These are phyloP conservation scores for Penicillium bialowiezense DNA, from an alignment of 495 filamentous ascomycete genomes.

Conservation along the genomic window DNA sequence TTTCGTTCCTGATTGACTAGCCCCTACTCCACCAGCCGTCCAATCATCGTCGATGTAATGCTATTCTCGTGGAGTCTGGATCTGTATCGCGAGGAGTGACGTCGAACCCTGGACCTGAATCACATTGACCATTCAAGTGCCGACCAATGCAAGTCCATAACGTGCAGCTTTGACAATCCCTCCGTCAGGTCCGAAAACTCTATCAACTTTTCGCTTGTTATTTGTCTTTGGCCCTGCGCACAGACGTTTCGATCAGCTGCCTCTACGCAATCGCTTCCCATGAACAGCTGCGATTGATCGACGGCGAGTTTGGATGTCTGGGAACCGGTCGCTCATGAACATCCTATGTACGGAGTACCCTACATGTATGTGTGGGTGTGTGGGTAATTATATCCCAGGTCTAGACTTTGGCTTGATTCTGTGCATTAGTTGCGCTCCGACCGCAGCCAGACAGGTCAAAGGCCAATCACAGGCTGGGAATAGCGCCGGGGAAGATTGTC, in stretches of 20 bases:
- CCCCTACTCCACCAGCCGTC: not conserved
- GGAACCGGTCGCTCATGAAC: too few species aligned
- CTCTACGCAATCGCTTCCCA: not conserved
- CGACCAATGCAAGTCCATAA: constrained; percentile 4
- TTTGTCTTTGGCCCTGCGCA: not conserved
- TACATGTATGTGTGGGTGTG: too few species aligned
- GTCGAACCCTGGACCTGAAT: not conserved
- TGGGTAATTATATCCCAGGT: not conserved
- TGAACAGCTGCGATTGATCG: not conserved
- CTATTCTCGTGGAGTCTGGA: not conserved
- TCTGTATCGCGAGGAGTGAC: not conserved
- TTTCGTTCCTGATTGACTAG: not conserved
- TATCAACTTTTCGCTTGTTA: not conserved
- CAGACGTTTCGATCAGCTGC: constrained; percentile 7
- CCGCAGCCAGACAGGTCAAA: not conserved
- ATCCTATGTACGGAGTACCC: too few species aligned
- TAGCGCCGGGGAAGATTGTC: not conserved
- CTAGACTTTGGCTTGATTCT: constrained; percentile 1
- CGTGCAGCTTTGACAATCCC: not conserved
- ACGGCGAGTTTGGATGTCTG: too few species aligned
- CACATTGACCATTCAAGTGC: not conserved
- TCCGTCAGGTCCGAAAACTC: not conserved
- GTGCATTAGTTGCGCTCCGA: not conserved
- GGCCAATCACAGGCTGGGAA: not conserved
- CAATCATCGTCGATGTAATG: not conserved